phyloP scores from a whole-genome alignment of 108 stramenopile species.

The Parietichytrium sp. region DNA sequence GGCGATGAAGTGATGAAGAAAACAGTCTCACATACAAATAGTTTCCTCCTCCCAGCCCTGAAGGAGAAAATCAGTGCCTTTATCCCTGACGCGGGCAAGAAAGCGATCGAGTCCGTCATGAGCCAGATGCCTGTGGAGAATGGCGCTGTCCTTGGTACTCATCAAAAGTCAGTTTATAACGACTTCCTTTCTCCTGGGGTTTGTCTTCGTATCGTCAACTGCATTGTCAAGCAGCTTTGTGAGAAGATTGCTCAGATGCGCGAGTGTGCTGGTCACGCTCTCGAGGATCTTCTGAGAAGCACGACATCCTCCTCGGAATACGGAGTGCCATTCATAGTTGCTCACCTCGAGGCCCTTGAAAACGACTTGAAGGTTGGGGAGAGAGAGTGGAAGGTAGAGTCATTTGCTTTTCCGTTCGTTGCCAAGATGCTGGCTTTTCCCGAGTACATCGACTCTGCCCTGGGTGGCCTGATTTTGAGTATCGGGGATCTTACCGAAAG shows the following conservation, averaged over 20 bases:
- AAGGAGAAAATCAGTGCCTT: neutral
- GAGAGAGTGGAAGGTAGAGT: slow-evolving; percentile 25
- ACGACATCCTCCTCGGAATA: neutral
- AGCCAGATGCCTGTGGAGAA: neutral
- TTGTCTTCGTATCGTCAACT: neutral
- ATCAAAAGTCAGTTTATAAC: neutral
- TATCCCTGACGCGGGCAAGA: neutral
- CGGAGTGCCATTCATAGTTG: neutral
- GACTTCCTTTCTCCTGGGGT: neutral
- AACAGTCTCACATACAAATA: neutral
- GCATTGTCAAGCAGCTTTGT: slow-evolving; percentile 32
- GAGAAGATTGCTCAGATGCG: slow-evolving; percentile 25
- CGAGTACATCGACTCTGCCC: slow-evolving; percentile 10
- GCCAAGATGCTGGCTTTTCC: neutral
- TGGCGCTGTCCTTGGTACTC: neutral
- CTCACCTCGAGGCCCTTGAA: neutral
- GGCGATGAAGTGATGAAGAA: neutral
- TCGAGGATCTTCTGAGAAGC: neutral
- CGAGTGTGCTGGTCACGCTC: slow-evolving; percentile 19
- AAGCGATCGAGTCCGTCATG: slow-evolving; percentile 32
- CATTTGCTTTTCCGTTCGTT: neutral
- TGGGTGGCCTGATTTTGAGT: neutral
- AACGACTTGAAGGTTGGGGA: neutral
- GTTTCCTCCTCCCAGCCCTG: neutral
- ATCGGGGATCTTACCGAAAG: slow-evolving; percentile 31